Base-by-base conservation (phyloP, 2,329 filamentous ascomycete genomes). In the Ceratocystis huliohia region DNA sequence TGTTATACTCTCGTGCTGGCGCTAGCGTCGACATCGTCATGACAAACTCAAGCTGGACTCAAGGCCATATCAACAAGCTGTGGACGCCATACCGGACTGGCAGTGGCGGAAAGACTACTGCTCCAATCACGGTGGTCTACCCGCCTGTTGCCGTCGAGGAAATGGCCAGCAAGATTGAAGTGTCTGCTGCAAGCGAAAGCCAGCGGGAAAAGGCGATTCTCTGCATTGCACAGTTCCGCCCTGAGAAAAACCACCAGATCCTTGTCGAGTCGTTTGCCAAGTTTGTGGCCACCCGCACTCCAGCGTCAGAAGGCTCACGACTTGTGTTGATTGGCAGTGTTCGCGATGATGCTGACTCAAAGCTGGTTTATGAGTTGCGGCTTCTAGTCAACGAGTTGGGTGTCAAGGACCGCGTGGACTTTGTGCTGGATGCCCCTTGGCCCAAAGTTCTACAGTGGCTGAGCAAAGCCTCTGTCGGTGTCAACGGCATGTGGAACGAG, bases 401-500 rank as follows among this genome's bases (percentile, higher is more conserved):
- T 66, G 88, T 97, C 75, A 89, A 89, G 72, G 88, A 96, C 64
- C 80, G 82, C 15, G 91, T 96, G 56, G 85, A 91, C 67, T 99
- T 99, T 74, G 84, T 95, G 69, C 86, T 91, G 66, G 92, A 99
- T 74, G 92, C 91, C 0, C 85, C 88, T 30, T 99, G 93, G 91
- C 85, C 88, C 2, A 84, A 91, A 70, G 89, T 99, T 65, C 80
- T 96, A 8, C 82, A 88, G 41, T 91, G 89, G 84, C 79, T 97
- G 68, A 79, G 84, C 65, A 85, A 80, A 69, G 86, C 88, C 3
- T 93, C 85, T 20, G 84, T 99, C 1, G 94, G 94, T 63, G 91
- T 96, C 37, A 99, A 99, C 72, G 91, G 89, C 72, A 99, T 99
- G 94, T 99, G 94, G 93, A 97, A 96, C 74, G 94, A 99, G 78